Base-by-base conservation (phyloP, 2,329 filamentous ascomycete species). In the Neophaeococcomyces mojaviensis region DNA sequence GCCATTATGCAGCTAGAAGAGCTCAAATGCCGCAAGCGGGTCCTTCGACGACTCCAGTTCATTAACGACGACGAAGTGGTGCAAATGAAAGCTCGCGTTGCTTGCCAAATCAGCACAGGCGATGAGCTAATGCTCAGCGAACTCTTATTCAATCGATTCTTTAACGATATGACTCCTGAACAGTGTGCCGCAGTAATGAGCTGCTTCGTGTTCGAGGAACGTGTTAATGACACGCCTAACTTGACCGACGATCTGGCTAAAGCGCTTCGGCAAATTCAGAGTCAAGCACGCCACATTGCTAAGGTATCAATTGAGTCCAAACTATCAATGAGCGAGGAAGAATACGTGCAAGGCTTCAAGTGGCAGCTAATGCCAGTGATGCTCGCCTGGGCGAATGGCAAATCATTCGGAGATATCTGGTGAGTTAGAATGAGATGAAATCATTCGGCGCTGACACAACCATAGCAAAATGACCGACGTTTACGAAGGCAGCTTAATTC, bases 321-420 rank as follows among this genome's bases (percentile, higher is more conserved):
- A 70, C 73, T 98, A 35, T 77, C 87, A 8, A 68, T 96, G n/a
- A 92, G 95, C 56, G 90, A 97, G 65, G 88, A 97, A 43, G 89
- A 95, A 60, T 98, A 96, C 60, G 78, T 92, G 18, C 75, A 86
- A 57, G 83, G 81, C 41, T 84, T 98, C 70, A 95, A 96, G 71
- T 89, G 82, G 73, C 84, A 97, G 70, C 73, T 98, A 41, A 97
- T 98, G 90, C 90, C 96, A 61, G 92, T 95, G 30, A 89, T 98
- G 3, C 86, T 82, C 60, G 78, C 85, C 4, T 98, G 92, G 92
- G 84, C 88, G 4, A 84, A 92, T 55, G 92, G 90, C 40, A 85
- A 84, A 56, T 81, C 86, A 0, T 98, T 98, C 70, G 81, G 86
- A 1, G 82, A 95, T 57, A 96, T 98, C 52, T 97, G 92, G 90